Evolutionary conservation across 768 basidiomycete genomes (phyloP).

Genomic region (Leccinum boreale): DNA sequence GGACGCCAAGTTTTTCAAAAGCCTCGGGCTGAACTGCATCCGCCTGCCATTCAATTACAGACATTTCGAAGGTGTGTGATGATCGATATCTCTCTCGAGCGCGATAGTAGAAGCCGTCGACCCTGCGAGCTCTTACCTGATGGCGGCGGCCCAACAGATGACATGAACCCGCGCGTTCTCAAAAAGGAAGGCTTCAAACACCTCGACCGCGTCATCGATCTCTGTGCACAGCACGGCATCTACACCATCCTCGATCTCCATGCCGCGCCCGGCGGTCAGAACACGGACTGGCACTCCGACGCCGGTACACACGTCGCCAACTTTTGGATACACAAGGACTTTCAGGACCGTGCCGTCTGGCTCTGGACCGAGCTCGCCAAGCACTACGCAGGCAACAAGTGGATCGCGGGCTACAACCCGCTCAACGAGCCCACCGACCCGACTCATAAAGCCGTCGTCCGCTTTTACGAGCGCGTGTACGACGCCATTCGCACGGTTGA

Average conservation of each 20-base stretch:
- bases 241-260: conserved; percentile 82
- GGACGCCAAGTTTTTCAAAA: conserved; percentile 76
- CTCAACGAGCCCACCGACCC: conserved; percentile 80
- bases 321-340: conserved; percentile 83
- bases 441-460: conserved; percentile 58
- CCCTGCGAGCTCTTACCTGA: not conserved
- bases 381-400: conserved; percentile 73
- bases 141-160: conserved; percentile 38
- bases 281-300: conserved; percentile 80
- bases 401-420: conserved; percentile 86
- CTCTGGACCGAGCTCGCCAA: conserved; percentile 74
- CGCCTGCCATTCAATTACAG: conserved; percentile 73
- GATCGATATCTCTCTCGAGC: not conserved
- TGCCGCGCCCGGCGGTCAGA: conserved; percentile 71
- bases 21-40: conserved; percentile 76
- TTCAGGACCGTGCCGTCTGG: conserved; percentile 75
- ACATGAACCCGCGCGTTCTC: conserved; percentile 75
- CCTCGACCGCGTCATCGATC: conserved; percentile 75
- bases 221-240: conserved; percentile 73
- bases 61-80: conserved; percentile 52
- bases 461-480: conserved; percentile 68
- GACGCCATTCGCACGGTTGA: conserved; percentile 70
- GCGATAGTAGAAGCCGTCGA: not conserved
- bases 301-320: conserved; percentile 65
- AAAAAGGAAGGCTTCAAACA: conserved; percentile 76